phyloP scores from a whole-genome alignment of 768 basidiomycete genomes.

The Mycena belliarum region DNA sequence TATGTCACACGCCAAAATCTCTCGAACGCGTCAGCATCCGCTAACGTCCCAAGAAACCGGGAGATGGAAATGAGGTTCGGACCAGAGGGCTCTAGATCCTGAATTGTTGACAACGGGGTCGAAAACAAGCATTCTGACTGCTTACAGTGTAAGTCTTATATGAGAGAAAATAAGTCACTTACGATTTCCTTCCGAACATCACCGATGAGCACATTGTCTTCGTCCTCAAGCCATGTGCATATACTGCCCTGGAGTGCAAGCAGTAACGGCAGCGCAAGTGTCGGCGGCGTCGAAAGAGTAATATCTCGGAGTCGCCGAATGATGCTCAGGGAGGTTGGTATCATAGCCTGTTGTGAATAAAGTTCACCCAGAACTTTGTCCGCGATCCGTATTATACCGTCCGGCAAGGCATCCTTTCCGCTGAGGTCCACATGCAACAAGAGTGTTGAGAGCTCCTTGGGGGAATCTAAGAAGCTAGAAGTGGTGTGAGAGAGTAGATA shows the following conservation, averaged over 20 bases:
- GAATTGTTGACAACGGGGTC: constrained; percentile 41
- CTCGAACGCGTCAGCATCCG: constrained; percentile 53
- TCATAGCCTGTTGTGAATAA: constrained; percentile 34
- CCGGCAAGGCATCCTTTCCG: constrained; percentile 20
- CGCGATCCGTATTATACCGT: constrained; percentile 29
- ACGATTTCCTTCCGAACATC: constrained; percentile 52
- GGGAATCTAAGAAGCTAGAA: constrained; percentile 26
- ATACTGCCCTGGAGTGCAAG: constrained; percentile 39
- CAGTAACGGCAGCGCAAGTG: constrained; percentile 37
- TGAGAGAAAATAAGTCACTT: constrained; percentile 21
- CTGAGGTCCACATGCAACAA: constrained; percentile 26
- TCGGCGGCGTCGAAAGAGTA: constrained; percentile 30
- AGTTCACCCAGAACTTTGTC: constrained; percentile 32
- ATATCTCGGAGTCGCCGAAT: constrained; percentile 36
- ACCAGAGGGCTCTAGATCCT: constrained; percentile 38
- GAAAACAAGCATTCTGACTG: constrained; percentile 47
- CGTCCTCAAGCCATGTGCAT: constrained; percentile 56
- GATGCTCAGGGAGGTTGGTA: constrained; percentile 35
- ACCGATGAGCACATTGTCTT: constrained; percentile 37
- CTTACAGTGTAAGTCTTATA: neutral
- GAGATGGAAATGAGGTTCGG: constrained; percentile 43
- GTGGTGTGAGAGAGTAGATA: neutral
- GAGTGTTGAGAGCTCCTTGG: constrained; percentile 25
- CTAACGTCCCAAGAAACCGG: constrained; percentile 51
- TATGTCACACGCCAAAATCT: constrained; percentile 62